A percentile compares a stretch with the other conserved stretches of the same genome.
Evolutionary conservation across 345 rosid genomes (phyloP).

Genomic region (Melaleuca quinquenervia): DNA sequence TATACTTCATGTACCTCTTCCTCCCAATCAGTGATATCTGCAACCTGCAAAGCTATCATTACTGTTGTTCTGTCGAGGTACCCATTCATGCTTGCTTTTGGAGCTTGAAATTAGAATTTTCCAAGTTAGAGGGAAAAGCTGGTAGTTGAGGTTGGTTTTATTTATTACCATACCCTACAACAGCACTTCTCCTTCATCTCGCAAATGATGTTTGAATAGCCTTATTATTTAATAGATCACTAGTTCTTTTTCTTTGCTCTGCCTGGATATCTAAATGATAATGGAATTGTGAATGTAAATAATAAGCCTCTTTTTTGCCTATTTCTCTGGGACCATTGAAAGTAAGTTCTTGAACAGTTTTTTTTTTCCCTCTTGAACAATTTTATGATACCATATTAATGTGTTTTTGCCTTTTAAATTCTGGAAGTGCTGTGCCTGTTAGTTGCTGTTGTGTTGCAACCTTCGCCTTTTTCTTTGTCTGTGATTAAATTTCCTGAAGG

Average conservation of each 20-base stretch:
- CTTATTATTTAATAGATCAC: background rate
- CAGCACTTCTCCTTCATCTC: background rate
- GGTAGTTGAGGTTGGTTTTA: background rate
- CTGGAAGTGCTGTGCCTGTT: background rate
- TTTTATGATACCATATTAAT: background rate
- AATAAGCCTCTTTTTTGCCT: background rate
- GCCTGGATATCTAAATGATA: background rate
- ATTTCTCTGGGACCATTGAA: background rate
- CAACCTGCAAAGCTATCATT: background rate
- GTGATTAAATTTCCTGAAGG: background rate
- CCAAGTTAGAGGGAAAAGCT: background rate
- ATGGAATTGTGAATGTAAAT: background rate
- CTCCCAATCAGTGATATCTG: background rate
- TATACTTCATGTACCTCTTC: background rate
- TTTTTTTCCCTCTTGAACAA: background rate
- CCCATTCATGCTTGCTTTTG: background rate
- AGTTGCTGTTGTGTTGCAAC: background rate
- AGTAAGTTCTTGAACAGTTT: background rate
- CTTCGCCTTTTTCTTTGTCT: background rate
- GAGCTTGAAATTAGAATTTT: background rate
- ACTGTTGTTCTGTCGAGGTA: background rate
- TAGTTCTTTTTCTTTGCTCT: background rate
- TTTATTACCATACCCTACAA: background rate
- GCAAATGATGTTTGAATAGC: background rate
- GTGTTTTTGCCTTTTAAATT: background rate